phyloP scores from a whole-genome alignment of 2,329 filamentous ascomycete species.

The Botryotinia convoluta region DNA sequence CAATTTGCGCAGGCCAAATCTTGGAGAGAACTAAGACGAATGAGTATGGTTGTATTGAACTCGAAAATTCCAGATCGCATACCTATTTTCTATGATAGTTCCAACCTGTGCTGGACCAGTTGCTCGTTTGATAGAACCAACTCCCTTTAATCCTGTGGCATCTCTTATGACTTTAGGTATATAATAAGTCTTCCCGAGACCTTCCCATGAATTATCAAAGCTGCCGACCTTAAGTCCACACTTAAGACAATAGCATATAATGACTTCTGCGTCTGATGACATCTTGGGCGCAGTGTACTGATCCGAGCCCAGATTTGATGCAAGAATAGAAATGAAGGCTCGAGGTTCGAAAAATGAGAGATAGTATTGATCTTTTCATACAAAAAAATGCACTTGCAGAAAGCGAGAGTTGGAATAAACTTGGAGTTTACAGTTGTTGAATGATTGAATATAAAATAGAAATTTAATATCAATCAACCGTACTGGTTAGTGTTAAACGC shows the following conservation, averaged over 20 bases:
- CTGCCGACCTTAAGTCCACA: conserved; percentile 33
- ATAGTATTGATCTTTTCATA: neutral
- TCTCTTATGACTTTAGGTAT: conserved; percentile 31
- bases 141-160: conserved; percentile 29
- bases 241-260: conserved; percentile 28
- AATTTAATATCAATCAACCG: neutral
- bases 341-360: neutral
- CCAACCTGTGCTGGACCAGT: conserved; percentile 26
- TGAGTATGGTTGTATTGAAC: neutral
- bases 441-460: neutral
- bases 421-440: conserved; percentile 6
- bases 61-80: neutral
- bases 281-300: conserved; percentile 5
- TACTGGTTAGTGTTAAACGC: neutral
- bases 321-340: neutral
- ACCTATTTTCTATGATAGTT: conserved; percentile 35
- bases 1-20: conserved; percentile 36
- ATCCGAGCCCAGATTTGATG: neutral
- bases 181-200: conserved; percentile 37
- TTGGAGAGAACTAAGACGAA: conserved; percentile 31
- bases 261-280: conserved; percentile 1
- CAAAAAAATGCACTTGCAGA: neutral
- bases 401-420: neutral
- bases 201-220: conserved; percentile 37
- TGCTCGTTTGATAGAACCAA: conserved; percentile 30